Conservation (phyloP, 768 basidiomycete genomes). For the Lepiota subincarnata region DNA sequence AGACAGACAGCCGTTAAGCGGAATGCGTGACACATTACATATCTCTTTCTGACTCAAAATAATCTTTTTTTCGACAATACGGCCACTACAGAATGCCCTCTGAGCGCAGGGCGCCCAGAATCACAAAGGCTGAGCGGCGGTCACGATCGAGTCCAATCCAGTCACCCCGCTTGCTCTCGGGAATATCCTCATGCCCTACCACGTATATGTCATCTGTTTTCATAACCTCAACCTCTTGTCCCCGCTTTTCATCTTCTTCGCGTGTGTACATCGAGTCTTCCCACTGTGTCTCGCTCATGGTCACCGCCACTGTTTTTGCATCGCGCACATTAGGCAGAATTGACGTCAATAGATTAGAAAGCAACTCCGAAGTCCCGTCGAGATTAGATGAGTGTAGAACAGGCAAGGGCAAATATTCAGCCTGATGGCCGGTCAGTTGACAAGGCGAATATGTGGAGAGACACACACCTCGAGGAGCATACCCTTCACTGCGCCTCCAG, state of each 20-base stretch:
- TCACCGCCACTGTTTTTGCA: constrained; percentile 73
- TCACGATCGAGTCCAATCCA: constrained; percentile 81
- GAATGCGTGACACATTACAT: too few relatives aligned
- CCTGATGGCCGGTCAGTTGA: constrained; percentile 36
- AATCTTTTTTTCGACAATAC: too few relatives aligned
- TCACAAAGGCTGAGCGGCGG: constrained; percentile 72
- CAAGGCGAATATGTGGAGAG: constrained; percentile 4
- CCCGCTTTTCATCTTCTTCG: constrained; percentile 49
- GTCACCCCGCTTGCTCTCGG: constrained; percentile 50
- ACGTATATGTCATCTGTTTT: constrained; percentile 54
- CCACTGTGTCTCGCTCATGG: constrained; percentile 75
- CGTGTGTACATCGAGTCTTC: constrained; percentile 76
- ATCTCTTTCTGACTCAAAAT: too few relatives aligned
- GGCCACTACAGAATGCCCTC: constrained; percentile 56
- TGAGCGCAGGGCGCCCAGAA: constrained; percentile 69
- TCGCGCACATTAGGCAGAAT: constrained; percentile 70
- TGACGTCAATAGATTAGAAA: constrained; percentile 72
- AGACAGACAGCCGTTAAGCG: neutral
- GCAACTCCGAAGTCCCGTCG: constrained; percentile 67
- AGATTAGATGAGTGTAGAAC: constrained; percentile 57
- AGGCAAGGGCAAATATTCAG: constrained; percentile 79
- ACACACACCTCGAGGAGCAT: constrained; percentile 72
- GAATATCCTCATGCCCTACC: constrained; percentile 53
- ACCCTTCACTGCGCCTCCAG: constrained; percentile 74
- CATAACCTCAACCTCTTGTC: constrained; percentile 9